Base-by-base conservation (phyloP, 2,329 filamentous ascomycete species). In the Aspergillus sp. region DNA sequence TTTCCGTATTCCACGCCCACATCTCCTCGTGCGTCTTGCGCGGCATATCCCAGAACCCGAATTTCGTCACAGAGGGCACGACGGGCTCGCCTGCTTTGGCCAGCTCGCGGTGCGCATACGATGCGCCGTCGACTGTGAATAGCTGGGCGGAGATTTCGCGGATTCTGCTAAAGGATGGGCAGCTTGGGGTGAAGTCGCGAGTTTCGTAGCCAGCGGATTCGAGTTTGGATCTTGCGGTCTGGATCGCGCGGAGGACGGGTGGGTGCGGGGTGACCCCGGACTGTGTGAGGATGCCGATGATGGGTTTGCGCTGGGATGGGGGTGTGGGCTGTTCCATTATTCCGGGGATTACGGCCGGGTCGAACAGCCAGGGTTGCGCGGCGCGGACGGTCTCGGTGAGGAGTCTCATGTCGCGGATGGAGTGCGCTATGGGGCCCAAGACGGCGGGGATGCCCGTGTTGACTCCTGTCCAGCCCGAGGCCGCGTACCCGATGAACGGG, bases 11-110 rank as follows among this genome's bases (percentile, higher is more conserved):
- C 30, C 28, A 52, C 30, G 15, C 17, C 49, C 49, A 52, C 30
- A 52, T 52, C 49, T 52, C 49, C 30, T 52, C 49, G n/a, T 52
- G 49, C 30, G 30, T 52, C 30, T 52, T 52, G 15, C 49, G n/a
- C 1, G 49, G 49, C 49, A 52, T 38, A 34, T 52, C 49, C 13
- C n/a, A 52, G 49, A 52, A 52, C 17, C 49, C 49, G 22, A 52
- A 52, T 34, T 52, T 52, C 4, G n/a, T 19, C 28, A 52, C 49
- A 34, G 28, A 34, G 4, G 15, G 3, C 8, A 52, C 49, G 34
- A 52, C 49, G 7, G 49, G 49, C 30, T 52, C 49, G 11, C 49
- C 49, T 11, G 49, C 49, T 8, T 38, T 52, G 15, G 49, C 49
- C n/a, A 52, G 49, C 22, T 52, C 49, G 11, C 49, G 49, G 28